Base-by-base conservation (phyloP, 768 basidiomycete genomes). In the Steccherinum ochraceum region DNA sequence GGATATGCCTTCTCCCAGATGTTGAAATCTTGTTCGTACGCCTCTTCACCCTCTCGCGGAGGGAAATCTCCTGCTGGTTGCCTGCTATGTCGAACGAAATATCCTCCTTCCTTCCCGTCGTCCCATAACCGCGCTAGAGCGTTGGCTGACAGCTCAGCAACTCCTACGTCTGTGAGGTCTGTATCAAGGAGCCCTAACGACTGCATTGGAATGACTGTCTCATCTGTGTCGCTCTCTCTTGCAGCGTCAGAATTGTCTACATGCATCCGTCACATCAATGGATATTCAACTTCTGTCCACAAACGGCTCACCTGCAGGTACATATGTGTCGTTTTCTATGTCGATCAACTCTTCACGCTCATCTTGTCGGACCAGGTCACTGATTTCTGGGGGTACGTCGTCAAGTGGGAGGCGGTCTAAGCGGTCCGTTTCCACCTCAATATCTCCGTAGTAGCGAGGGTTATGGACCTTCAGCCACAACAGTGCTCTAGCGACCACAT, bases 401-500 rank as follows among this genome's bases (percentile, higher is more conserved):
- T 71, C 65, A 7, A 64, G 62, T 2, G 67, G 70, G 7, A 73
- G 56, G 1, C 16, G 11, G 5, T 5, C 12, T 3, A 74, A 35
- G 0, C 52, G 48, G 3, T 45, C 48, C 0, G 26, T 27, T 42
- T 50, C 44, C 2, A 74, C 66, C 1, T 57, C 48, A 11, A 72
- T 62, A 27, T 66, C 35, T 0, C 53, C 60, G n/a, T n/a, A n/a
- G 50, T 68, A 70, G 25, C 67, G 70, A 0, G 56, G 46, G 49
- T 75, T 74, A 50, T 73, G 56, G 1, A 21, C 46, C 48, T 71
- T 73, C 25, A 72, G 49, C 70, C 72, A 74, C 1, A 0, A 1
- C 1, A 76, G 48, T 2, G 71, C 72, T 1, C 55, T 49, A 2
- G 12, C 30, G 0, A 77, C 71, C 0, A 41, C 39, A 0, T 56